Base-by-base conservation (phyloP, 345 rosid species). In the Schrenkiella parvula region DNA sequence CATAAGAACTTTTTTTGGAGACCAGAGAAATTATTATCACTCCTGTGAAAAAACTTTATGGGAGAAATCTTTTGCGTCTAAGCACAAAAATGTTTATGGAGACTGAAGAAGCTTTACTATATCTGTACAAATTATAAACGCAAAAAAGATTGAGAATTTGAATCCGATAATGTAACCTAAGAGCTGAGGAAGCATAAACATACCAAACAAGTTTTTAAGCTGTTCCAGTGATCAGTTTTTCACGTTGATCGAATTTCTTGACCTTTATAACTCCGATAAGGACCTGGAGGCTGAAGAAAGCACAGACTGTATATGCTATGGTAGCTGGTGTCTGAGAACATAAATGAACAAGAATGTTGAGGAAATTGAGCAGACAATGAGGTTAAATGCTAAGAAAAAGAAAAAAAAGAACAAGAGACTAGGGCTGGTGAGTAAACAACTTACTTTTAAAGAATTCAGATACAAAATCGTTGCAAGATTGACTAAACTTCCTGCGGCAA, bases 401-500 rank as follows among this genome's bases (percentile, higher is more conserved):
- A n/a, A 29, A 19, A 1, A 38, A 51, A 19, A 1, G 25, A 51
- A 11, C 37, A 54, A 61, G 65, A 48, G 19, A 8, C 19, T 35
- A 13, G 1, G 25, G 6, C 14, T 67, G 23, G 42, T 43, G 35
- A 26, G 44, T 41, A 31, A 9, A 64, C 15, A 72, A 78, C 92
- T 88, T 84, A 91, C 98, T 73, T 82, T 81, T 54, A 93, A 61
- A n/a, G 97, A 85, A 62, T 93, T 88, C 68, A 93, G 92, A 81
- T 85, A 86, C 81, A 93, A 83, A 79, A 90, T 83, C 61, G 98
- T 93, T 60, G 92, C 98, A 4, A 93, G 91, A 81, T 93, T 93
- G 68, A 93, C 75, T 73, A 93, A 82, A 80, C 98, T 93, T 80
- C 96, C 97, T 70, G 95, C 92, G 72, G 96, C 99, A 50, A 95